Evolutionary conservation across 495 filamentous ascomycete genomes (phyloP).

Genomic region (Jackrogersella minutella): DNA sequence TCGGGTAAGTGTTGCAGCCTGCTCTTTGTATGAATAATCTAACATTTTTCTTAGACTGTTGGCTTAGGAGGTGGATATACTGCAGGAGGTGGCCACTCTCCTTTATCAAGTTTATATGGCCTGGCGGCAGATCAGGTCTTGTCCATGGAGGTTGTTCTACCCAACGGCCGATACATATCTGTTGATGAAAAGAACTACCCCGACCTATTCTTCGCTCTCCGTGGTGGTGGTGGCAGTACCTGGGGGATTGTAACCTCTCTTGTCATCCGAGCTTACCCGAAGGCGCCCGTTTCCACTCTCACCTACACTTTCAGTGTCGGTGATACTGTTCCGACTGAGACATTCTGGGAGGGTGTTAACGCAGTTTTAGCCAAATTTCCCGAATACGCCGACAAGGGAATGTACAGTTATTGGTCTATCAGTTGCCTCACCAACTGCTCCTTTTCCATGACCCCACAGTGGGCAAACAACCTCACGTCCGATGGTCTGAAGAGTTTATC

Average conservation of each 20-base stretch:
- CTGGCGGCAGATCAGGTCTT: conserved; percentile 59
- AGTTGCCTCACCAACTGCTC: conserved; percentile 22
- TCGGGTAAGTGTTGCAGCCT: conserved; percentile 24
- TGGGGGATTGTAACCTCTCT: conserved; percentile 63
- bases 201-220: conserved; percentile 63
- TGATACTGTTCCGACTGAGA: conserved; percentile 48
- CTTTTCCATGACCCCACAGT: conserved; percentile 45
- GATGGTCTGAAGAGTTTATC: conserved; percentile 44
- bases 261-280: conserved; percentile 55
- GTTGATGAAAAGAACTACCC: conserved; percentile 52
- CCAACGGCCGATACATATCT: conserved; percentile 52
- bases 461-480: conserved; percentile 41
- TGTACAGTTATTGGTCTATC: conserved; percentile 59
- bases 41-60: conserved; percentile 35
- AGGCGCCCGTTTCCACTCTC: conserved; percentile 51
- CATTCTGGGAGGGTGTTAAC: conserved; percentile 61
- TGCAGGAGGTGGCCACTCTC: conserved; percentile 54
- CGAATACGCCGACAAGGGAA: conserved; percentile 54
- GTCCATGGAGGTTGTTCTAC: conserved; percentile 54
- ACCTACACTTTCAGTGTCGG: conserved; percentile 38
- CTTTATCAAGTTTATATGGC: conserved; percentile 52
- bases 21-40: background rate
- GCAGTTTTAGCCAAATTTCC: conserved; percentile 56
- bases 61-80: conserved; percentile 53
- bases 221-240: conserved; percentile 61